Evolutionary conservation across 2,329 filamentous ascomycete genomes (phyloP), one percentile per base, ranked within the genome.

Genomic region (Coleophoma cylindrospora): DNA sequence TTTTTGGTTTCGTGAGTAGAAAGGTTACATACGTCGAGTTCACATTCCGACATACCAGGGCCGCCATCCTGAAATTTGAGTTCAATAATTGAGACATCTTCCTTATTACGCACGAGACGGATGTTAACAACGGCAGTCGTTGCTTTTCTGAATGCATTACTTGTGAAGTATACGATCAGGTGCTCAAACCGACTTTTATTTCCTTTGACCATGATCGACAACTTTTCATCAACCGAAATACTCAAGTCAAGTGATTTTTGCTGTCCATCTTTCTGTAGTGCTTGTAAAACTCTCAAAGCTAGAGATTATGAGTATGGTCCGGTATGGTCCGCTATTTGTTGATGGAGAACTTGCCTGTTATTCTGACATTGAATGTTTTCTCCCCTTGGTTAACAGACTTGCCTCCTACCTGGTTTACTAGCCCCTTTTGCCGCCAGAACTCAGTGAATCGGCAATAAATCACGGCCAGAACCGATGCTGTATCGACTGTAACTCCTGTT

Each of bases 361-460:
- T 48, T 7, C 41, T 22, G 12, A 53, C 40, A 27, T 60, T 53
- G 36, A 60, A 59, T 5, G 48, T 43, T 12, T 59, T 53, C 13
- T 55, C 57, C 5, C 44, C 40, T 11, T 38, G 40, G n/a, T 36
- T 45, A 7, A 50, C 21, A 11, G 50, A 46, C 2, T 49, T 49
- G 8, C 57, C 51, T 43, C 59, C 55, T 10, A 43, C 49, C 21
- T 56, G 52, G 34, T 14, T 48, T 8, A 55, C 45, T 14, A 53
- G 48, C 27, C 51, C 54, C 36, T 61, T 61, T 36, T 55, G 51
- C 15, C 51, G 43, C 53, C 57, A 61, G 7, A 60, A 54, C 22
- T 61, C 59, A 15, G 57, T 57, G 44, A 61, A 61, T 43, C 55
- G 54, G 10, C 57, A 54, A 33, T 61, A 61, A 1, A 60, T 32